Conservation (phyloP, 2,329 filamentous ascomycete genomes). For the Cladosporium oxysporum region DNA sequence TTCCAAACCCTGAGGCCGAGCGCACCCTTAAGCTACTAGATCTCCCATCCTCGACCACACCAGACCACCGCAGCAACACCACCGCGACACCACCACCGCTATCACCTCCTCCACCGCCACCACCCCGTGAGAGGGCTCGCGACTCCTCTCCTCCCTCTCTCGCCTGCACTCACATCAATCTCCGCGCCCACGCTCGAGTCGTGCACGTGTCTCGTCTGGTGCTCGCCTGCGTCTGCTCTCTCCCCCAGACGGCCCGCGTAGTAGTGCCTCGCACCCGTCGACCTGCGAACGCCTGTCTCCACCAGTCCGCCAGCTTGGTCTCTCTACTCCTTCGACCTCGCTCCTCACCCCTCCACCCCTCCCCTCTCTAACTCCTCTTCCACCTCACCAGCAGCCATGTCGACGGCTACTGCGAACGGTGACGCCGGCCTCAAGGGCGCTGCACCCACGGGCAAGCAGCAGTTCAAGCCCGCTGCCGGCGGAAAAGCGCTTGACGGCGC, state of each 20-base stretch:
- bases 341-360: slow-evolving; percentile 21
- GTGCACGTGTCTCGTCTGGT: background rate
- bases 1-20: slow-evolving; percentile 7
- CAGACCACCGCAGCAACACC: background rate
- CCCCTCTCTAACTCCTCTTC: slow-evolving; percentile 20
- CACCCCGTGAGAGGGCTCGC: background rate
- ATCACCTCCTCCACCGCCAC: background rate
- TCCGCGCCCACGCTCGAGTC: background rate
- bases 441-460: slow-evolving; percentile 35
- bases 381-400: slow-evolving; percentile 28
- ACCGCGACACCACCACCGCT: background rate
- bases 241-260: slow-evolving; percentile 3
- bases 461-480: slow-evolving; percentile 52
- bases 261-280: background rate
- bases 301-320: background rate
- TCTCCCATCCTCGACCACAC: background rate
- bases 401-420: slow-evolving; percentile 35
- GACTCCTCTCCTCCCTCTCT: background rate
- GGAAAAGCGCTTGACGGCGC: slow-evolving; percentile 54
- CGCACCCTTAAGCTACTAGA: background rate
- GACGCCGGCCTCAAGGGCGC: slow-evolving; percentile 26
- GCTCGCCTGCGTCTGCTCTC: background rate
- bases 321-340: slow-evolving; percentile 10
- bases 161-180: background rate
- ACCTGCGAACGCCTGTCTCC: slow-evolving; percentile 8